Evolutionary conservation across 1,139 yeast species (phyloP).

Genomic region (Blastobotrys serpentis): DNA sequence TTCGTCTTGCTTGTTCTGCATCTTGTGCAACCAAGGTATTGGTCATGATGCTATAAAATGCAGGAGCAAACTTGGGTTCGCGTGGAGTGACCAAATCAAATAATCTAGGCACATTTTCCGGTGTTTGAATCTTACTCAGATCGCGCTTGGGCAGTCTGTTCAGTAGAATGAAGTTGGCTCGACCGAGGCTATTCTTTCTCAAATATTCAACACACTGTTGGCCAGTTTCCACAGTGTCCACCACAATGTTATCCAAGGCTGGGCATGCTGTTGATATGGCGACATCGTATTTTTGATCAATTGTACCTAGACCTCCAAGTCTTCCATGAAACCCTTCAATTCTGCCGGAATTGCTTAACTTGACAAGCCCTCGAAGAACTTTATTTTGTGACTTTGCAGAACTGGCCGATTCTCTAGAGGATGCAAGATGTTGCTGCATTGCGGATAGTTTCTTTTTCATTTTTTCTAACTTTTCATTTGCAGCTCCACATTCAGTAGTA

Average conservation of each 20-base stretch:
- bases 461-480: slow-evolving; percentile 48
- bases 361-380: slow-evolving; percentile 66
- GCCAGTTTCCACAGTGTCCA: slow-evolving; percentile 90
- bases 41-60: slow-evolving; percentile 81
- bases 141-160: slow-evolving; percentile 69
- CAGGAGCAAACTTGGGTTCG: slow-evolving; percentile 70
- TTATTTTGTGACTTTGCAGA: slow-evolving; percentile 66
- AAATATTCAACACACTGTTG: slow-evolving; percentile 87
- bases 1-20: slow-evolving; percentile 75
- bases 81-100: slow-evolving; percentile 77
- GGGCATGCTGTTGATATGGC: slow-evolving; percentile 97
- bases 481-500: slow-evolving; percentile 53
- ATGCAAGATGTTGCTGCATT: slow-evolving; percentile 62
- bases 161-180: slow-evolving; percentile 82
- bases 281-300: slow-evolving; percentile 83
- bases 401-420: slow-evolving; percentile 58
- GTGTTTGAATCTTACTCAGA: slow-evolving; percentile 62
- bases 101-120: slow-evolving; percentile 73
- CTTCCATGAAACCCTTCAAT: slow-evolving; percentile 85
- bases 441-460: slow-evolving; percentile 55
- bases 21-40: slow-evolving; percentile 86
- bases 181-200: slow-evolving; percentile 80
- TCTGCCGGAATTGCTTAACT: slow-evolving; percentile 77
- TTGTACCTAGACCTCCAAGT: slow-evolving; percentile 84
- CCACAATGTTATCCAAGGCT: slow-evolving; percentile 87